A percentile compares a stretch with the other conserved stretches of the same genome.
These are phyloP conservation scores for Sarocladium oryzae DNA, from an alignment of 2,329 filamentous ascomycete genomes.

Conservation along the genomic window DNA sequence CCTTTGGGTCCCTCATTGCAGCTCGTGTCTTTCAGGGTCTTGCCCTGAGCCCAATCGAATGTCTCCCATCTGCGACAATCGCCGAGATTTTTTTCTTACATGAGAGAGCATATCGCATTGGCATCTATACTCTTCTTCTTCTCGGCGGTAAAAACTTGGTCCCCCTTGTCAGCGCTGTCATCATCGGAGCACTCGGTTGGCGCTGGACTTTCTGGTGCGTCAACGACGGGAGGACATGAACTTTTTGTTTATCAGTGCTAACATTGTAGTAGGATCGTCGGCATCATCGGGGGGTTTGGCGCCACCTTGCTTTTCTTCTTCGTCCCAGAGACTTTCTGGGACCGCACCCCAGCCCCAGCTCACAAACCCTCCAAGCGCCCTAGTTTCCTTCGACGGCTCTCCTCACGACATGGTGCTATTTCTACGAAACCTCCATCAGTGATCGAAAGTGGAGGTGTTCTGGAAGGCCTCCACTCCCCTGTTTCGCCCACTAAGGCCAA, in stretches of 20 bases:
- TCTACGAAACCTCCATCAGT: conserved; percentile 9
- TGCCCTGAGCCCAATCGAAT: conserved; percentile 84
- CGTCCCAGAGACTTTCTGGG: conserved; percentile 94
- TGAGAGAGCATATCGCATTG: conserved; percentile 85
- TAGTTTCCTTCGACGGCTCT: conserved; percentile 40
- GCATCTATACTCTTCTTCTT: conserved; percentile 84
- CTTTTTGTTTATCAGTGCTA: too few species aligned
- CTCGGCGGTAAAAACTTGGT: conserved; percentile 88
- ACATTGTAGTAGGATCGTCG: conserved; percentile 56
- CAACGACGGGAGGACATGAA: too few species aligned
- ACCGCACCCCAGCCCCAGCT: conserved; percentile 65
- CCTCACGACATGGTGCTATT: conserved; percentile 30
- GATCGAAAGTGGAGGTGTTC: neutral
- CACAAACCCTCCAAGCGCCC: conserved; percentile 33
- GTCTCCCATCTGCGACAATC: conserved; percentile 86
- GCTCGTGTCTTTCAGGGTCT: conserved; percentile 85
- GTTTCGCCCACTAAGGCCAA: neutral
- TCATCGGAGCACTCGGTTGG: conserved; percentile 75
- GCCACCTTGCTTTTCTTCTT: conserved; percentile 75
- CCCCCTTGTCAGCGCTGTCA: conserved; percentile 76
- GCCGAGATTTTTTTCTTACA: conserved; percentile 96
- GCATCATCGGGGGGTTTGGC: conserved; percentile 69
- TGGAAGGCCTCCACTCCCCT: neutral
- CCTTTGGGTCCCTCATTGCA: conserved; percentile 69
- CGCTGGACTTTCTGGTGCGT: conserved; percentile 82